Conservation (phyloP, 148 eudicot genomes). For the Rhododendron ferrugineum region DNA sequence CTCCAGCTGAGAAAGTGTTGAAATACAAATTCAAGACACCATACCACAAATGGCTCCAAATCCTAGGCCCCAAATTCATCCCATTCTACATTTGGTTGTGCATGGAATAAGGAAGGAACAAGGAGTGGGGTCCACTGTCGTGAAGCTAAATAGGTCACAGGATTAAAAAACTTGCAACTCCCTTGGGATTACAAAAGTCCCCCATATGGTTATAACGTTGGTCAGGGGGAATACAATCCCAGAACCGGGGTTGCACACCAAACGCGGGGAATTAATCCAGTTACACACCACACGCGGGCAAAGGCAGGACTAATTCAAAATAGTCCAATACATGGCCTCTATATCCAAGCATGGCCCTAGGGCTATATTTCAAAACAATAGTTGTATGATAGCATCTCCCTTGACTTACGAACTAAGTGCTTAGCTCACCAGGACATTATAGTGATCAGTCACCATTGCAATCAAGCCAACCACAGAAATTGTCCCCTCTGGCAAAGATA, state of each 20-base stretch:
- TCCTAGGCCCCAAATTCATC: not conserved
- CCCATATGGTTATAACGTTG: not conserved
- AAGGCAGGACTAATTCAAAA: not conserved
- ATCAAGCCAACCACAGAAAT: slow-evolving; percentile 92
- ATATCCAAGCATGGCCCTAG: not conserved
- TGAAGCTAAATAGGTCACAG: not conserved
- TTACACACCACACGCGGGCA: not conserved
- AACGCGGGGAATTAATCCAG: not conserved
- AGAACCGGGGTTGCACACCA: not conserved
- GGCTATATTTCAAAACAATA: not conserved
- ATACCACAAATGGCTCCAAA: not conserved
- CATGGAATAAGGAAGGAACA: not conserved
- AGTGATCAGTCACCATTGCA: slow-evolving; percentile 99
- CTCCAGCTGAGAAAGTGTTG: not conserved
- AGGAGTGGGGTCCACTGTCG: not conserved
- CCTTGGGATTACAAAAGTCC: not conserved
- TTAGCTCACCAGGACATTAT: slow-evolving; percentile 65
- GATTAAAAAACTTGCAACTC: not conserved
- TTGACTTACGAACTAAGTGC: not conserved
- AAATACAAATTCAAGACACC: not conserved
- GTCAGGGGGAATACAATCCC: not conserved
- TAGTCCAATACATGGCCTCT: not conserved
- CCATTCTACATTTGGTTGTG: not conserved
- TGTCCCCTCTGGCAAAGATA: slow-evolving; percentile 97
- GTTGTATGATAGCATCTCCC: not conserved